These are phyloP conservation scores for Pseudozyma hubeiensis DNA, from an alignment of 1,284 basidiomycete species.

Conservation along the genomic window DNA sequence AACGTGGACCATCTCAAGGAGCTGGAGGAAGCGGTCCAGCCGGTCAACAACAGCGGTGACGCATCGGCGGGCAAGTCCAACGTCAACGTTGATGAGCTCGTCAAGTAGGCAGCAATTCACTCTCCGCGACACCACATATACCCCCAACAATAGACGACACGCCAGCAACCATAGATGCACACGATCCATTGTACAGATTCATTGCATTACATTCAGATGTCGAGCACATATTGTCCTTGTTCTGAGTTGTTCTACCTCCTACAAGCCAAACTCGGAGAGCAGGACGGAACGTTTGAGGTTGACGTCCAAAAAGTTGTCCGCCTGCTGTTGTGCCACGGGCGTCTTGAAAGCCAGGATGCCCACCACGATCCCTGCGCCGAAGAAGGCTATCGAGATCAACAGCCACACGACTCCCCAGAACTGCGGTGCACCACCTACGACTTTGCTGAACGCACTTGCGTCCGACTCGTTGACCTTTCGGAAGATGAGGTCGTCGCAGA, in stretches of 20 bases:
- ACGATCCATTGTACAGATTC: neutral
- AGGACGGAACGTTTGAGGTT: slow-evolving; percentile 28
- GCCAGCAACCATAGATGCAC: neutral
- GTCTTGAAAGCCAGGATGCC: slow-evolving; percentile 65
- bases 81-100: slow-evolving; percentile 50
- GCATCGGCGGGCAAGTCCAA: slow-evolving; percentile 6
- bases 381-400: slow-evolving; percentile 82
- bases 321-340: slow-evolving; percentile 53
- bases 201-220: slow-evolving; percentile 2
- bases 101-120: slow-evolving; percentile 19
- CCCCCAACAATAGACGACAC: neutral
- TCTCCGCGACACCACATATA: no score
- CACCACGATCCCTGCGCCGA: slow-evolving; percentile 79
- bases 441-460: slow-evolving; percentile 86
- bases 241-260: neutral
- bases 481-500: slow-evolving; percentile 82
- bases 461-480: slow-evolving; percentile 83
- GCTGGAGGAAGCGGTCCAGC: slow-evolving; percentile 10
- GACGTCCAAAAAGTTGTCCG: slow-evolving; percentile 55
- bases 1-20: slow-evolving; percentile 38
- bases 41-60: neutral
- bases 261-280: slow-evolving; percentile 4
- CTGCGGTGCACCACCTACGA: slow-evolving; percentile 77
- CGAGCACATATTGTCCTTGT: slow-evolving; percentile 10
- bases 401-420: slow-evolving; percentile 82